Evolutionary conservation across 495 filamentous ascomycete genomes (phyloP).

Genomic region (Cudoniella acicularis): DNA sequence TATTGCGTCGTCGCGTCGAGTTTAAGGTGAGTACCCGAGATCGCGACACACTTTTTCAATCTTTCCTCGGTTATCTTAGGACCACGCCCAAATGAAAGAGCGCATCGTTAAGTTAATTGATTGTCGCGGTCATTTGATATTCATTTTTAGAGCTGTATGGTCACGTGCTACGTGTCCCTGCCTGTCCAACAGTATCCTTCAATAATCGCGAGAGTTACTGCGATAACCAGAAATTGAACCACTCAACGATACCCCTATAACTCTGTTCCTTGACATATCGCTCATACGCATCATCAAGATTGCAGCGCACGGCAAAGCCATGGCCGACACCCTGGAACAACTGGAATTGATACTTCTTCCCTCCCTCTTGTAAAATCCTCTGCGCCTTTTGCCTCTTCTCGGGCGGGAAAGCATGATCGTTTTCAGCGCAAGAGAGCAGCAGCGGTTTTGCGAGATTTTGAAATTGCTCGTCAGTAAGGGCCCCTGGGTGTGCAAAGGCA

Average conservation of each 20-base stretch:
- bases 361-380: slow-evolving; percentile 51
- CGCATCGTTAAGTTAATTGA: too few relatives aligned
- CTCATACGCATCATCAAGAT: slow-evolving; percentile 42
- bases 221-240: slow-evolving; percentile 38
- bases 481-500: slow-evolving; percentile 39
- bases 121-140: too few relatives aligned
- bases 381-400: slow-evolving; percentile 57
- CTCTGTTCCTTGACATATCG: slow-evolving; percentile 38
- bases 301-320: slow-evolving; percentile 60
- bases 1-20: too few relatives aligned
- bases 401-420: slow-evolving; percentile 56
- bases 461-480: slow-evolving; percentile 35
- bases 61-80: too few relatives aligned
- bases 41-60: too few relatives aligned
- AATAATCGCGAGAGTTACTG: too few relatives aligned
- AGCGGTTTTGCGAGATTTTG: slow-evolving; percentile 21
- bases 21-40: too few relatives aligned
- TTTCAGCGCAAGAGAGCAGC: slow-evolving; percentile 40
- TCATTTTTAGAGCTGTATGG: too few relatives aligned
- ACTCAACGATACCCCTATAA: slow-evolving; percentile 30
- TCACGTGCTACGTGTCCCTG: too few relatives aligned
- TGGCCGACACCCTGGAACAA: slow-evolving; percentile 59
- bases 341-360: slow-evolving; percentile 58
- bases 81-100: too few relatives aligned
- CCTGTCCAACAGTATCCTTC: too few relatives aligned